These are phyloP conservation scores for Mortierella sp. DNA, from an alignment of 371 early-diverging fungal species.

Conservation along the genomic window DNA sequence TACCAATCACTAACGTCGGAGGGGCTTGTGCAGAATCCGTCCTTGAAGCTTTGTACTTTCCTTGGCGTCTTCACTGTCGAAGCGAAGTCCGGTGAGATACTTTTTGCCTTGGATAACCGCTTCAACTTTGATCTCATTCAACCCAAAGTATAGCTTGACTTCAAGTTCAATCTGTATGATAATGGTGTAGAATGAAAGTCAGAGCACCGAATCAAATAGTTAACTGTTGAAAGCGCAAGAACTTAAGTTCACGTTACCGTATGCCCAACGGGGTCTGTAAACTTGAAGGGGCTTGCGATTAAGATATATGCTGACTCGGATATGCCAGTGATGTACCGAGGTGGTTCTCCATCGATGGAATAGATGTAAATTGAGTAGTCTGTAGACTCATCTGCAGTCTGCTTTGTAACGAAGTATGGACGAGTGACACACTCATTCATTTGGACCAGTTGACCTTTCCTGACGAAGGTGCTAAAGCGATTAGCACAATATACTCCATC, in stretches of 20 bases:
- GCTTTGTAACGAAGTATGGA: background rate
- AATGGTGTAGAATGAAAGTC: background rate
- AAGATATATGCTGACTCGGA: slow-evolving; percentile 3
- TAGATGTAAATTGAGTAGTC: slow-evolving; percentile 3
- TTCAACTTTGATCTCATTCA: slow-evolving; percentile 22
- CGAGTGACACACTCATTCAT: slow-evolving; percentile 21
- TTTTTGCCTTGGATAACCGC: slow-evolving; percentile 14
- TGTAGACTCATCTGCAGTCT: background rate
- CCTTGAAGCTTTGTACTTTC: too few relatives aligned
- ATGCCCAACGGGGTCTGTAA: background rate
- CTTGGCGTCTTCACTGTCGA: slow-evolving; percentile 16
- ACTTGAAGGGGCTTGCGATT: slow-evolving; percentile 14
- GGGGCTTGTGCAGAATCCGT: too few relatives aligned
- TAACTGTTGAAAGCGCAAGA: background rate
- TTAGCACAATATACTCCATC: slow-evolving; percentile 4
- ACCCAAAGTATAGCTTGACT: slow-evolving; percentile 23
- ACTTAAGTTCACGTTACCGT: slow-evolving; percentile 3
- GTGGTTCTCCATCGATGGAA: slow-evolving; percentile 29
- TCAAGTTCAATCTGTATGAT: slow-evolving; percentile 3
- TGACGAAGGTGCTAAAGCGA: slow-evolving; percentile 26
- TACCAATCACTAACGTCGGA: too few relatives aligned
- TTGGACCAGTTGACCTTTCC: slow-evolving; percentile 26
- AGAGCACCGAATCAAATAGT: slow-evolving; percentile 1
- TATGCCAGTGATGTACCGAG: slow-evolving; percentile 14
- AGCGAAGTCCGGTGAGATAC: slow-evolving; percentile 20